These are phyloP conservation scores for Petunia hybrid DNA, from an alignment of 305 asterid genomes.

Conservation along the genomic window DNA sequence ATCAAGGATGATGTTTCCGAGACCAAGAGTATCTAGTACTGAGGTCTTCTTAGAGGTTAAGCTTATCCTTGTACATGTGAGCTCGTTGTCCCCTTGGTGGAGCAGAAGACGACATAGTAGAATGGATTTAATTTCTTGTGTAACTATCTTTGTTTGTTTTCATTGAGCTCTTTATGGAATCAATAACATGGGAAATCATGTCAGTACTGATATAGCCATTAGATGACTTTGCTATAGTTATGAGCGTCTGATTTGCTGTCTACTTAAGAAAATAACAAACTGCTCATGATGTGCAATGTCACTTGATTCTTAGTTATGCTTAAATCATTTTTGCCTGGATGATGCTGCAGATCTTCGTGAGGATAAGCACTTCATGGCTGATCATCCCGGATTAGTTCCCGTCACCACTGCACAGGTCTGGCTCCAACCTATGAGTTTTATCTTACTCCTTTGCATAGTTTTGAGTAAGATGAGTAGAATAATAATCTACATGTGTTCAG, in stretches of 20 bases:
- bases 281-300: background rate
- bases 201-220: constrained; percentile 10
- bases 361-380: constrained; percentile 85
- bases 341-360: constrained; percentile 82
- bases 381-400: constrained; percentile 92
- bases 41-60: background rate
- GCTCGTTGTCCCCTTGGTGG: background rate
- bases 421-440: constrained; percentile 28
- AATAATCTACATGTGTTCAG: constrained; percentile 43
- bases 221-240: constrained; percentile 2
- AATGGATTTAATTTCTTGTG: background rate
- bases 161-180: constrained; percentile 10
- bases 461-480: constrained; percentile 23
- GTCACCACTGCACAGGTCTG: constrained; percentile 86
- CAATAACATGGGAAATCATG: constrained; percentile 3
- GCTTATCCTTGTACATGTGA: background rate
- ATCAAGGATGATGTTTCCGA: background rate
- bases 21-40: background rate
- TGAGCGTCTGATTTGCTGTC: background rate
- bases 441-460: constrained; percentile 18
- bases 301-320: constrained; percentile 28
- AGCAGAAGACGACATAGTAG: background rate
- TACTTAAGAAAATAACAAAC: background rate
- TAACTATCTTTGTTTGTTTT: background rate
- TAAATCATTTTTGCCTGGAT: constrained; percentile 34